Evolutionary conservation across 2,329 filamentous ascomycete genomes (phyloP).

Genomic region (Pseudopyricularia javanii): DNA sequence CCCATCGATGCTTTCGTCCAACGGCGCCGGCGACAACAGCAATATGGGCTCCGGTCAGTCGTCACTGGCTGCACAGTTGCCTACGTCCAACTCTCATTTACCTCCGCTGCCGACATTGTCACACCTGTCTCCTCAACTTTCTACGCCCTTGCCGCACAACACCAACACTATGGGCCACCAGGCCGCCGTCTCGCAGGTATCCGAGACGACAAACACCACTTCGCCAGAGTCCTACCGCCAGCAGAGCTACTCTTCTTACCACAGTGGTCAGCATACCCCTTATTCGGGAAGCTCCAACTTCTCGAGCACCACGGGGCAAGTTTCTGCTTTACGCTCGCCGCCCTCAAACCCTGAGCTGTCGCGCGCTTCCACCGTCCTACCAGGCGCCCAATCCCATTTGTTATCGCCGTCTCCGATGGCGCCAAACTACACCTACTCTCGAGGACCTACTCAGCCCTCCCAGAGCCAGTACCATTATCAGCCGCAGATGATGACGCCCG

Average conservation of each 20-base stretch:
- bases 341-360: neutral
- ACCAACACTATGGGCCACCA: neutral
- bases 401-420: neutral
- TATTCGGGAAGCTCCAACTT: neutral
- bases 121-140: neutral
- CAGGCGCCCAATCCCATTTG: neutral
- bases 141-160: neutral
- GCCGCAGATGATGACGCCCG: neutral
- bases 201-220: neutral
- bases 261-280: neutral
- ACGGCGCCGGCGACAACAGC: neutral
- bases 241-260: neutral
- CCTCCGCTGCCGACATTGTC: neutral
- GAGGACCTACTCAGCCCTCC: neutral
- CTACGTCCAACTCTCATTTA: neutral
- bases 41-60: neutral
- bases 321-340: neutral
- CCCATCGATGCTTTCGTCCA: neutral
- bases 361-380: neutral
- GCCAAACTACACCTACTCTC: neutral
- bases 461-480: neutral
- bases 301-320: neutral
- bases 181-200: neutral
- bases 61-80: neutral
- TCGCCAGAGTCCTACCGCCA: neutral